phyloP scores from a whole-genome alignment of 2,329 filamentous ascomycete genomes.

The Arthroderma sp. region DNA sequence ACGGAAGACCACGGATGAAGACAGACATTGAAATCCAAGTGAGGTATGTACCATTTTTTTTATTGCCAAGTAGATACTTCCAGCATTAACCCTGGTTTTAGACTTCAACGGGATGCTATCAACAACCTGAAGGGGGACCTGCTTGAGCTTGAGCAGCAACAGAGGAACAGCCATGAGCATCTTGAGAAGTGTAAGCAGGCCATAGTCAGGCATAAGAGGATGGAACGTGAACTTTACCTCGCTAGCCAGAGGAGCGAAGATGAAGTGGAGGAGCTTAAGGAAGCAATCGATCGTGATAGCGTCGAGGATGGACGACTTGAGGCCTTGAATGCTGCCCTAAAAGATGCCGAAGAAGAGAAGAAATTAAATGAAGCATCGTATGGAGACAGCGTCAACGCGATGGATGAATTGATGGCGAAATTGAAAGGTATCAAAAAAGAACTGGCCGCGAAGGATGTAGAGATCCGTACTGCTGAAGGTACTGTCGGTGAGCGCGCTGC shows the following conservation, averaged over 20 bases:
- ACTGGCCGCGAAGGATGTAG: slow-evolving; percentile 19
- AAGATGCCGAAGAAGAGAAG: slow-evolving; percentile 40
- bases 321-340: slow-evolving; percentile 44
- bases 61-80: not conserved
- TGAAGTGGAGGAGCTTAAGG: slow-evolving; percentile 51
- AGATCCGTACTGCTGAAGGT: slow-evolving; percentile 21
- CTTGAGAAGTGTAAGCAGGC: slow-evolving; percentile 38
- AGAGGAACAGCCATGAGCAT: slow-evolving; percentile 36
- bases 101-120: slow-evolving; percentile 35
- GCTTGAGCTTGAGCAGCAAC: slow-evolving; percentile 37
- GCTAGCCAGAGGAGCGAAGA: slow-evolving; percentile 49
- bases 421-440: slow-evolving; percentile 26
- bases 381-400: slow-evolving; percentile 35
- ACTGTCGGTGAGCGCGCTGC: slow-evolving; percentile 41
- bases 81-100: slow-evolving; percentile 9
- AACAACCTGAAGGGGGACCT: slow-evolving; percentile 45
- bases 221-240: slow-evolving; percentile 38
- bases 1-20: slow-evolving; percentile 57
- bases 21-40: slow-evolving; percentile 60
- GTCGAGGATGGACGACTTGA: slow-evolving; percentile 55
- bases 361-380: slow-evolving; percentile 32
- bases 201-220: slow-evolving; percentile 37
- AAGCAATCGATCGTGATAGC: slow-evolving; percentile 45
- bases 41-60: slow-evolving; percentile 22
- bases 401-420: slow-evolving; percentile 29